Evolutionary conservation across 345 rosid species (phyloP).

Genomic region (Citrus glauca): DNA sequence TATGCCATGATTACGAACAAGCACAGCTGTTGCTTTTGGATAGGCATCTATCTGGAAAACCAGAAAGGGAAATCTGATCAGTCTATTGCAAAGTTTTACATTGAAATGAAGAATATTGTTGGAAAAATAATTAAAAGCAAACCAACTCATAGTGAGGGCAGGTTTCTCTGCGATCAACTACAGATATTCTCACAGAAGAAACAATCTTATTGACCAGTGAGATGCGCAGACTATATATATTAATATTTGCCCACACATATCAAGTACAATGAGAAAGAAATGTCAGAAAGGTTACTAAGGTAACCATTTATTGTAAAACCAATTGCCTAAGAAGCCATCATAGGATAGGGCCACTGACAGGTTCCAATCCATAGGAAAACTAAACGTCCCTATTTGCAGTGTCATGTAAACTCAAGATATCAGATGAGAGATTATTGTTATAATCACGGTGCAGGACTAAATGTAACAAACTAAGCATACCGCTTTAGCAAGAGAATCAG

Average conservation of each 20-base stretch:
- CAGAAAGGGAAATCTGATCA: neutral
- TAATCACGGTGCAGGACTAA: neutral
- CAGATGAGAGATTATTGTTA: neutral
- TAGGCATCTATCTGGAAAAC: slow-evolving; percentile 67
- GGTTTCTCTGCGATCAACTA: neutral
- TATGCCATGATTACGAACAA: slow-evolving; percentile 94
- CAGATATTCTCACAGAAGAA: neutral
- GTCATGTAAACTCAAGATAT: neutral
- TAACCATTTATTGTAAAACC: neutral
- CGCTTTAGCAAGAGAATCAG: slow-evolving; percentile 87
- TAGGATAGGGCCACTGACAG: neutral
- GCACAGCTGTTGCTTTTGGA: slow-evolving; percentile 93
- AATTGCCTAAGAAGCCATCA: neutral
- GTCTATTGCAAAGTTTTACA: neutral
- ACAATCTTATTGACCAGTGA: neutral
- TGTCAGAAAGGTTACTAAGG: neutral
- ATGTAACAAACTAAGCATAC: slow-evolving; percentile 36
- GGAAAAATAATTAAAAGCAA: neutral
- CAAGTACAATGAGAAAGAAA: neutral
- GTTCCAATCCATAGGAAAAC: neutral
- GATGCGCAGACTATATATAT: neutral
- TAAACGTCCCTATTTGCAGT: neutral
- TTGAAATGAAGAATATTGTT: neutral
- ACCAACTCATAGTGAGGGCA: neutral
- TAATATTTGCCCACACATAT: neutral